Percentiles rank a stretch among this genome's conserved stretches.
These are phyloP conservation scores for Crotalaria pallida DNA, from an alignment of 306 rosid species.

Conservation along the genomic window DNA sequence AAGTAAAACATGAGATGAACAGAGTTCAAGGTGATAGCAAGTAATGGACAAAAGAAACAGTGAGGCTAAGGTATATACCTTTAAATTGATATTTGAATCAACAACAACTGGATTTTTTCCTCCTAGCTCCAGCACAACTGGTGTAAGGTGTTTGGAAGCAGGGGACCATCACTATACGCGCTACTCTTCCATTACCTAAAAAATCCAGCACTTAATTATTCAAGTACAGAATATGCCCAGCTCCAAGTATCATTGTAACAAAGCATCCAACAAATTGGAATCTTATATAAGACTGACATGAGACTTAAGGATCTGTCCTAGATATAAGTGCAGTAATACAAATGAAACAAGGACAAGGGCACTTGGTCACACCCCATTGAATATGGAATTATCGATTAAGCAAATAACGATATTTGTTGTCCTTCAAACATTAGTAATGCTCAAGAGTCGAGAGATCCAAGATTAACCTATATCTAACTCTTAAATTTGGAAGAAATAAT, in stretches of 20 bases:
- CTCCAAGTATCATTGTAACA: background rate
- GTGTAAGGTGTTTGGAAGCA: constrained; percentile 96
- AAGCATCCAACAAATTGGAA: background rate
- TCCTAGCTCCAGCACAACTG: too few relatives aligned
- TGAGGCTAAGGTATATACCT: constrained; percentile 39
- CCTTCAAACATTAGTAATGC: background rate
- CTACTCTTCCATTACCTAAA: constrained; percentile 80
- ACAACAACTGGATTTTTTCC: too few relatives aligned
- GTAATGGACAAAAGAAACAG: background rate
- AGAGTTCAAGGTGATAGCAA: background rate
- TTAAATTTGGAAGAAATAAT: too few relatives aligned
- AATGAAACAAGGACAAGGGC: background rate
- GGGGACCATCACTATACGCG: constrained; percentile 88
- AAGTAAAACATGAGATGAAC: constrained; percentile 12
- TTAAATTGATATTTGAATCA: too few relatives aligned
- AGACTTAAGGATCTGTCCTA: background rate
- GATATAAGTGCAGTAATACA: background rate
- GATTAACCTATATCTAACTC: background rate
- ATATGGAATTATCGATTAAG: background rate
- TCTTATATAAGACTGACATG: background rate
- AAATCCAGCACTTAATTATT: background rate
- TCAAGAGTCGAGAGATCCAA: background rate
- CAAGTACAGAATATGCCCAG: background rate
- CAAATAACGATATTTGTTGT: background rate
- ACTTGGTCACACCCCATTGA: background rate